phyloP scores from a whole-genome alignment of 2,329 filamentous ascomycete species.

The Aspergillus proliferans region DNA sequence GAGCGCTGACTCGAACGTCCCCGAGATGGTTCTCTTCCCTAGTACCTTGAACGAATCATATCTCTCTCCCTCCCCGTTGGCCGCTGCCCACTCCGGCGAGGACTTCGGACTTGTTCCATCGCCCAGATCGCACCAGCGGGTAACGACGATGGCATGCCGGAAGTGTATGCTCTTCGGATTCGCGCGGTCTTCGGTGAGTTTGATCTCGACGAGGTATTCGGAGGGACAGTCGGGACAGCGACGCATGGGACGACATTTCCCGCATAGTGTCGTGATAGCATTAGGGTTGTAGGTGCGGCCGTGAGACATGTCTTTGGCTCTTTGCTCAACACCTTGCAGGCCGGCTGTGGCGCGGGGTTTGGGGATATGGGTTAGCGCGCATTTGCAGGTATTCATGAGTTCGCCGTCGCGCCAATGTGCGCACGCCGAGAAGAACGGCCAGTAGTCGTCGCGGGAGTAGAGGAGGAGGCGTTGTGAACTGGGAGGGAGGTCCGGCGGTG shows the following conservation, averaged over 20 bases:
- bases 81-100: constrained; percentile 51
- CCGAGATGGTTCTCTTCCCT: constrained; percentile 51
- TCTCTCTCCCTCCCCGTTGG: constrained; percentile 40
- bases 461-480: constrained; percentile 51
- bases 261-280: constrained; percentile 47
- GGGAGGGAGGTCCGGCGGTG: constrained; percentile 46
- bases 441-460: constrained; percentile 56
- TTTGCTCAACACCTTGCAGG: constrained; percentile 38
- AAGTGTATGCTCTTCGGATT: constrained; percentile 41
- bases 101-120: constrained; percentile 46
- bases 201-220: constrained; percentile 57
- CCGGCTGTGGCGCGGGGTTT: constrained; percentile 34
- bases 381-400: constrained; percentile 56
- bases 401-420: constrained; percentile 58
- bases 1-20: constrained; percentile 53
- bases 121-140: constrained; percentile 57
- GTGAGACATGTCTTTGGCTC: constrained; percentile 29
- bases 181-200: constrained; percentile 50
- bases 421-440: constrained; percentile 57
- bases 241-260: constrained; percentile 52
- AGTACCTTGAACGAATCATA: constrained; percentile 52
- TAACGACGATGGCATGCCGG: constrained; percentile 56
- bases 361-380: constrained; percentile 54
- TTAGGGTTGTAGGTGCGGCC: constrained; percentile 28
- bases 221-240: constrained; percentile 57